Evolutionary conservation across 2,329 filamentous ascomycete genomes (phyloP).

Genomic region (Parafenestella ontariensis): DNA sequence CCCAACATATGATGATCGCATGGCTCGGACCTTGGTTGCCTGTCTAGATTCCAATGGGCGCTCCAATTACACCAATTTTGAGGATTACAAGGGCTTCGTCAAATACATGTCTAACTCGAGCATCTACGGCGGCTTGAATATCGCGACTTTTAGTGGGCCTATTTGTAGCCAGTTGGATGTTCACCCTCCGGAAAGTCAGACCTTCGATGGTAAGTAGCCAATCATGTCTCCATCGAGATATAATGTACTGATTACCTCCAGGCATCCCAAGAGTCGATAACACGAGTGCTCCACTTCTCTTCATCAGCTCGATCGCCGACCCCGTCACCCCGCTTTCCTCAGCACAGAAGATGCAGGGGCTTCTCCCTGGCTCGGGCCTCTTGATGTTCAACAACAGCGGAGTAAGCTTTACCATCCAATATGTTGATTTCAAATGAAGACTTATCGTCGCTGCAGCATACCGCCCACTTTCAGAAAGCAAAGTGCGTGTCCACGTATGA

Average conservation of each 20-base stretch:
- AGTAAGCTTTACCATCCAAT: conserved; percentile 8
- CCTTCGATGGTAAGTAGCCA: conserved; percentile 21
- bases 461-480: conserved; percentile 16
- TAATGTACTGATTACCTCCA: not conserved
- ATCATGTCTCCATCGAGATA: not conserved
- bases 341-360: conserved; percentile 45
- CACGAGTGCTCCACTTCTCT: conserved; percentile 18
- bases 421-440: not conserved
- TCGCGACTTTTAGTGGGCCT: conserved; percentile 10
- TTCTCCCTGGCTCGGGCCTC: conserved; percentile 49
- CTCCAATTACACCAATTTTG: conserved; percentile 16
- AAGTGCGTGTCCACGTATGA: conserved; percentile 16
- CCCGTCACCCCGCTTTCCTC: conserved; percentile 61
- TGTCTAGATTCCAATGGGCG: conserved; percentile 21
- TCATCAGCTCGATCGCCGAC: conserved; percentile 47
- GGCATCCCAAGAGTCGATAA: conserved; percentile 8
- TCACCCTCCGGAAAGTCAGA: conserved; percentile 25
- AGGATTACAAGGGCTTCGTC: conserved; percentile 7
- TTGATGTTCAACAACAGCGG: conserved; percentile 48
- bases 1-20: conserved; percentile 5
- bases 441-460: conserved; percentile 12
- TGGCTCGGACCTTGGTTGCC: conserved; percentile 10
- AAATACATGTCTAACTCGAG: conserved; percentile 2
- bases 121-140: conserved; percentile 13
- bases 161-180: conserved; percentile 22